These are phyloP conservation scores for Cryptococcus maquisensis DNA, from an alignment of 1,284 basidiomycete genomes.

Conservation along the genomic window DNA sequence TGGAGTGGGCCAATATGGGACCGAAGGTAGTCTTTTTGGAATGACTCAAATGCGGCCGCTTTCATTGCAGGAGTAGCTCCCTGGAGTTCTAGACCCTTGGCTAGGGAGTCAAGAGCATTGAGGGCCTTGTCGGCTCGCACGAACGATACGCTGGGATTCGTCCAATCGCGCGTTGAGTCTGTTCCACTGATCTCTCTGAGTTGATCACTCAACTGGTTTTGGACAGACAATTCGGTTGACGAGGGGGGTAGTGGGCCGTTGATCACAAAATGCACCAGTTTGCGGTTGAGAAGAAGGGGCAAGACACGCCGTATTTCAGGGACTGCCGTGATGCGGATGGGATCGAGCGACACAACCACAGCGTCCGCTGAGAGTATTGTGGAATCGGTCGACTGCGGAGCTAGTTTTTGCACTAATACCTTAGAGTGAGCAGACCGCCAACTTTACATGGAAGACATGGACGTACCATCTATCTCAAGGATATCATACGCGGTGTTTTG, in stretches of 20 bases:
- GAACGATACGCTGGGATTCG: slow-evolving; percentile 18
- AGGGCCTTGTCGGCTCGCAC: slow-evolving; percentile 33
- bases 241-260: slow-evolving; percentile 33
- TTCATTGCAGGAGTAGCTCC: slow-evolving; percentile 5
- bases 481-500: slow-evolving; percentile 26
- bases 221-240: slow-evolving; percentile 14
- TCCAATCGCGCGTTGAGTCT: not conserved
- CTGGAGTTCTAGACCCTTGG: slow-evolving; percentile 15
- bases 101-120: slow-evolving; percentile 31
- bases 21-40: slow-evolving; percentile 36
- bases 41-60: slow-evolving; percentile 29
- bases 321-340: slow-evolving; percentile 30
- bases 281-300: slow-evolving; percentile 16
- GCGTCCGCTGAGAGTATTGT: slow-evolving; percentile 31
- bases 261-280: slow-evolving; percentile 28
- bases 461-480: slow-evolving; percentile 26
- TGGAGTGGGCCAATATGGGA: slow-evolving; percentile 37
- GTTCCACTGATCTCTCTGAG: slow-evolving; percentile 6
- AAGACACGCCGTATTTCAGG: slow-evolving; percentile 20
- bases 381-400: slow-evolving; percentile 3
- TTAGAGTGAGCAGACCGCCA: not conserved
- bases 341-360: slow-evolving; percentile 41
- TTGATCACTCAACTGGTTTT: slow-evolving; percentile 18
- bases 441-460: not conserved
- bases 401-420: not conserved